phyloP scores from a whole-genome alignment of 2,329 filamentous ascomycete genomes.

The Aspergillus sp. region DNA sequence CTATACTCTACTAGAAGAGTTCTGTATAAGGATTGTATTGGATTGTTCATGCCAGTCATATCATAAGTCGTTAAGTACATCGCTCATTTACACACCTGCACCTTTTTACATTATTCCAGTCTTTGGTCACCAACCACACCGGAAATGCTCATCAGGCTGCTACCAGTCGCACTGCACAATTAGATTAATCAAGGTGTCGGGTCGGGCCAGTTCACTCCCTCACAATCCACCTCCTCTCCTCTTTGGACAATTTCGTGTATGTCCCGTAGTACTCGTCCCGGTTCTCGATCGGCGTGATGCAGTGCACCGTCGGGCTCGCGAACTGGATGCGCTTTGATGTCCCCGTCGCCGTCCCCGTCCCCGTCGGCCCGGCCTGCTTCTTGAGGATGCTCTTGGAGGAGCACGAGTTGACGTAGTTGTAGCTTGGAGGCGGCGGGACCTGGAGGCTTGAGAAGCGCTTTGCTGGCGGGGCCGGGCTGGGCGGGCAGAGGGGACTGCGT shows the following conservation, averaged over 20 bases:
- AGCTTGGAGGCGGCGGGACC: conserved; percentile 33
- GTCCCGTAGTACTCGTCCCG: conserved; percentile 50
- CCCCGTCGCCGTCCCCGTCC: conserved; percentile 1
- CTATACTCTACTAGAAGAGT: no score
- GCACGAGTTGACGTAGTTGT: conserved; percentile 46
- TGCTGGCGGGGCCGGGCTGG: conserved; percentile 36
- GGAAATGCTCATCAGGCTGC: no score
- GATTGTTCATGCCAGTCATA: conserved; percentile 5
- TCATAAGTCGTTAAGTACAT: conserved; percentile 27
- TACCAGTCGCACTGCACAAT: no score
- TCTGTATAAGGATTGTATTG: not conserved
- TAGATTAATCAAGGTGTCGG: no score
- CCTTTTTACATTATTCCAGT: not conserved
- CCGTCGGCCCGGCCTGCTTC: conserved; percentile 32
- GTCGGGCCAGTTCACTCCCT: conserved; percentile 35
- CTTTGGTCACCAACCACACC: no score
- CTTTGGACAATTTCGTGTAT: conserved; percentile 46
- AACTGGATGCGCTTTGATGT: conserved; percentile 46
- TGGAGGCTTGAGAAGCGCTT: conserved; percentile 44
- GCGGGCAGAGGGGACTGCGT: conserved; percentile 43
- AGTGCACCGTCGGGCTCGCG: conserved; percentile 45
- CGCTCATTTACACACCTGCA: conserved; percentile 14
- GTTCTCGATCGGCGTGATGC: conserved; percentile 50
- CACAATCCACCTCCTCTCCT: conserved; percentile 48
- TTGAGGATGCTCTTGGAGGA: conserved; percentile 51